Evolutionary conservation across 2,329 filamentous ascomycete species (phyloP), one percentile per base, ranked within the genome.

Genomic region (Exophiala bonariae): DNA sequence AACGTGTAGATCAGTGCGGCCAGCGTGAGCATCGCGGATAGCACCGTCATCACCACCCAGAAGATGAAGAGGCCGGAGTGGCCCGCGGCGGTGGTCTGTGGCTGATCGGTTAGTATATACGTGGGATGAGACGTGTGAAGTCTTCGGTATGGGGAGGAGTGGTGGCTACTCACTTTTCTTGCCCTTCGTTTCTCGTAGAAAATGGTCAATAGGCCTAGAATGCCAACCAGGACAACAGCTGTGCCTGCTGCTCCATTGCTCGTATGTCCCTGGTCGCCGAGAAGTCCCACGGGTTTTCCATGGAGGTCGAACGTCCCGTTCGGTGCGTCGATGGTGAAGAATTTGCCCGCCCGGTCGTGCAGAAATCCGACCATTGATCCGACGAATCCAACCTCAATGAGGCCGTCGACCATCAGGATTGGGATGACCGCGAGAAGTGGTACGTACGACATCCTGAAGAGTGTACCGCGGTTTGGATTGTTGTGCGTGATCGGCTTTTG

Each of bases 171-270:
- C 39, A 56, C 53, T 39, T 42, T 48, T 26, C 47, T 40, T 11
- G 38, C 22, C 33, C 50, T 30, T 23, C 49, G 39, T 19, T 34
- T 44, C 31, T 56, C 50, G 19, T 46, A 40, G 45, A 42, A 59
- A n/a, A 59, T 47, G 5, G 46, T 39, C 8, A 59, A 30, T 9
- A 56, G 44, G 20, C 56, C 56, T 9, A 40, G 20, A 14, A 54
- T 40, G n/a, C 54, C 54, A 10, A 59, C 41, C 18, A 59, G 39
- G 3, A 59, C 38, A n/a, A 59, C 33, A 18, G 54, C 56, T 3
- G 56, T 59, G n/a, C 56, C 56, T 19, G 52, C 56, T 18, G 56
- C 56, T 22, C 54, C 56, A 35, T 59, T 59, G 52, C 51, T 55
- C 19, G 55, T 54, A 41, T 59, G 56, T 16, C 56, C 56, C 31